A percentile compares a stretch with the other conserved stretches of the same genome.
Evolutionary conservation across 306 rosid genomes (phyloP).

Genomic region (Ormosia semicastrata): DNA sequence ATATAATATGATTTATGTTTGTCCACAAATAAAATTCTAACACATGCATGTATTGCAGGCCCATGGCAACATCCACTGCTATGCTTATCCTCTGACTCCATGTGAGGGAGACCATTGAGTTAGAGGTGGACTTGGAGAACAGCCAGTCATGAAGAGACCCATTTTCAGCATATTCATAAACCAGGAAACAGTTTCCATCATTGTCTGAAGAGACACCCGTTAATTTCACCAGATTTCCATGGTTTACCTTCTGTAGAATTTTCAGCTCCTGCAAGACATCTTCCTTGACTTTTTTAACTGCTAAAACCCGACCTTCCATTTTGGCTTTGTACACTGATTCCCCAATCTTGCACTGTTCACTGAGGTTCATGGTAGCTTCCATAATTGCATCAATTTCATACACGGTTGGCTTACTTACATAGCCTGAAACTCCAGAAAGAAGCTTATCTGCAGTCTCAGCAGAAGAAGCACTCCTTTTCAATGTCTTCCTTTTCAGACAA

Average conservation of each 20-base stretch:
- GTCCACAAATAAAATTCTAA: no score
- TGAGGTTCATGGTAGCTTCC: constrained; percentile 68
- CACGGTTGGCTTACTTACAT: constrained; percentile 62
- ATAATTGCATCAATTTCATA: constrained; percentile 51
- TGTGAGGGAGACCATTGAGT: constrained; percentile 38
- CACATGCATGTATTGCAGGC: constrained; percentile 84
- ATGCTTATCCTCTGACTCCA: constrained; percentile 75
- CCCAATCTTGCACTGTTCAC: constrained; percentile 55
- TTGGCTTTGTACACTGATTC: constrained; percentile 70
- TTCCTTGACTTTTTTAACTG: constrained; percentile 57
- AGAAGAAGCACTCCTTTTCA: constrained; percentile 35
- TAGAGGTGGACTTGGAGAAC: constrained; percentile 29
- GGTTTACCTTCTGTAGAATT: constrained; percentile 79
- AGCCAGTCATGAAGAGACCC: constrained; percentile 78
- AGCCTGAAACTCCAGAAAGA: constrained; percentile 72
- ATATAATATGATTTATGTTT: no score
- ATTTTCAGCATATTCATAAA: constrained; percentile 72
- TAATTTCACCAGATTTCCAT: constrained; percentile 73
- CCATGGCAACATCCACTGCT: constrained; percentile 79
- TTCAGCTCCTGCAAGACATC: constrained; percentile 65
- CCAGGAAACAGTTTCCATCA: constrained; percentile 54
- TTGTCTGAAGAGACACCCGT: constrained; percentile 58
- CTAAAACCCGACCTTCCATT: constrained; percentile 50
- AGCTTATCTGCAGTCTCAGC: constrained; percentile 50
- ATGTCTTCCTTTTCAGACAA: constrained; percentile 29